Evolutionary conservation across 2,329 filamentous ascomycete species (phyloP), one percentile per base, ranked within the genome.

Genomic region (Cladobotryum protrusum): DNA sequence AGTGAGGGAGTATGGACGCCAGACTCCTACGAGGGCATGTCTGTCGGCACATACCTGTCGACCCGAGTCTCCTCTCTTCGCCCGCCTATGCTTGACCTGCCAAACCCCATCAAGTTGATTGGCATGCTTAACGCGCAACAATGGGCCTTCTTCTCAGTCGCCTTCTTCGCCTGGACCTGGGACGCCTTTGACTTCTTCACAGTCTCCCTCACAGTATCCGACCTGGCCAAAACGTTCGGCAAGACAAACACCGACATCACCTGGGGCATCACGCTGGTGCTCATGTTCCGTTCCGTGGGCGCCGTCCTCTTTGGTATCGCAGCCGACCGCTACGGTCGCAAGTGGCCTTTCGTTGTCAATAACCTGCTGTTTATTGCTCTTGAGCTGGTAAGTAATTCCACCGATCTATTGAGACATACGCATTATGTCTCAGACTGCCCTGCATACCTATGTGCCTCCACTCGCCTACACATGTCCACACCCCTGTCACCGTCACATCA

Each of bases 271-370:
- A 83, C 81, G 0, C 68, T 83, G 5, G 79, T 82, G 1, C 70
- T 83, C 46, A 82, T 83, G 77, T 74, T 83, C 54, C 75, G 80
- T 49, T 77, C 77, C 5, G 67, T 79, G 11, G 79, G 79, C 0
- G 75, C 77, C 4, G 65, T 79, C 40, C 17, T 72, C 9, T 82
- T 82, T 48, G 79, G 79, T 54, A 69, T 80, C 20, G 74, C 74
- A 0, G 67, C 73, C 17, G 79, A 82, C 64, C 71, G 76, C 34
- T 82, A 78, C 55, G 79, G 79, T 4, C 68, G 79, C 43, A 81
- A 80, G 61, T 88, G 86, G 83, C 86, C 86, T 1, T 89, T 90
- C 70, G 76, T 90, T 13, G 61, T 86, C 52, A 90, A 90, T 68
- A 87, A 89, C 67, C 53, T 88, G 18, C 72, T 91, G 17, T 82